Base-by-base conservation (phyloP, 169 alveolate genomes). In the Plasmodium vivax region DNA sequence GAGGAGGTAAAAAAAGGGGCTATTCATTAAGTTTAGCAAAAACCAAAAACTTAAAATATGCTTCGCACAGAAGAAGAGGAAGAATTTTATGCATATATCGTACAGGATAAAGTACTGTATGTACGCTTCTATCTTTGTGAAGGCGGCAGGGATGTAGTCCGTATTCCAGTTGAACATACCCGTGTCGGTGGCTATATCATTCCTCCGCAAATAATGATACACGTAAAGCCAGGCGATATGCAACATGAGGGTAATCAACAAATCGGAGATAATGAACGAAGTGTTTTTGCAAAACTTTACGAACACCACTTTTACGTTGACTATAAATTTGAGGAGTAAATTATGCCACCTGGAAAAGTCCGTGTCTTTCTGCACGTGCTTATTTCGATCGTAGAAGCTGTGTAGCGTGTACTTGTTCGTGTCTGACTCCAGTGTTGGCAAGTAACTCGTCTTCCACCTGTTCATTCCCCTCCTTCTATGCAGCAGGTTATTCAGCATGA, bases 81-180 rank as follows among this genome's bases (percentile, higher is more conserved):
- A 82, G 32, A 92, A 83, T 45, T 82, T 81, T 72, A 92, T 38
- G 47, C 95, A 82, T 58, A 82, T 34, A 34, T 92, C 92, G 77
- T 92, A 92, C 12, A 92, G 77, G 36, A 92, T 92, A 19, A 92
- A 36, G 58, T 74, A 71, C 56, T 92, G 95, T 72, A 92, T 71
- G 51, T 92, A 92, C 23, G 92, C 95, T 82, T 92, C 95, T 23
- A 92, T 34, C 16, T 47, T 92, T 7, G 41, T 82, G 56, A 72
- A 82, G n/a, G 36, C n/a, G n/a, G 54, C n/a, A 2, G 95, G 95
- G 30, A 92, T 45, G 56, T 79, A 9, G 30, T 41, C 41, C 23
- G 92, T 92, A 32, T 92, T 92, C 95, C 95, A 92, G 51, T 92
- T 92, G 73, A 92, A 92, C 92, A 92, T 92, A 27, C 95, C 95